These are phyloP conservation scores for Aspergillus phoenicis DNA, from an alignment of 2,329 filamentous ascomycete genomes.

Conservation along the genomic window DNA sequence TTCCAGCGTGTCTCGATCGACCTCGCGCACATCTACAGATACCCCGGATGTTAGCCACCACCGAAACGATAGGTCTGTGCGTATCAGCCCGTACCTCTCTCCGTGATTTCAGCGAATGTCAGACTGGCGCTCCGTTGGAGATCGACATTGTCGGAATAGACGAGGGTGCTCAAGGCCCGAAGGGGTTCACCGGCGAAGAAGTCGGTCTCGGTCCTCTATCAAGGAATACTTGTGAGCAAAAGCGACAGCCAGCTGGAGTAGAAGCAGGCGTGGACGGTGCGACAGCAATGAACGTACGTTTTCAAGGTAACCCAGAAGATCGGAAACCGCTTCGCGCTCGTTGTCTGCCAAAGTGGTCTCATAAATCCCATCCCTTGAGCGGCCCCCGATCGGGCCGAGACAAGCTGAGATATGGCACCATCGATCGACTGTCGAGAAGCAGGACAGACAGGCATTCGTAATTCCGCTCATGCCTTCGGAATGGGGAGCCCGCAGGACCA, in stretches of 20 bases:
- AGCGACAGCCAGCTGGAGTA: background rate
- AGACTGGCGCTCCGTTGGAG: slow-evolving; percentile 95
- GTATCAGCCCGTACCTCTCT: slow-evolving; percentile 68
- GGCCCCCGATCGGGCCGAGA: slow-evolving; percentile 57
- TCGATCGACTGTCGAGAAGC: slow-evolving; percentile 44
- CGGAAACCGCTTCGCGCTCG: slow-evolving; percentile 94
- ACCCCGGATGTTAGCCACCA: slow-evolving; percentile 4
- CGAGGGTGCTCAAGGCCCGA: slow-evolving; percentile 88
- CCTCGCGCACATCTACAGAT: slow-evolving; percentile 83
- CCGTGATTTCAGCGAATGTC: slow-evolving; percentile 98
- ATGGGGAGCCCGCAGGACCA: slow-evolving; percentile 34
- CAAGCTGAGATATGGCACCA: slow-evolving; percentile 49
- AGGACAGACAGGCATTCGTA: slow-evolving; percentile 44
- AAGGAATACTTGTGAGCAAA: slow-evolving; percentile 22
- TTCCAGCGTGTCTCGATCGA: slow-evolving; percentile 91
- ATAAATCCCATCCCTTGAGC: slow-evolving; percentile 78
- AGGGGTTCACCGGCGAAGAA: slow-evolving; percentile 97
- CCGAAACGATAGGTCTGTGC: background rate
- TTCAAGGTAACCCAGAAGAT: slow-evolving; percentile 92
- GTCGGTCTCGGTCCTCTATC: slow-evolving; percentile 89
- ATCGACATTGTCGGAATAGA: slow-evolving; percentile 98
- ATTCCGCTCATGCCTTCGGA: slow-evolving; percentile 41
- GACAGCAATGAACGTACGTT: slow-evolving; percentile 65
- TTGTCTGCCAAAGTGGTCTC: slow-evolving; percentile 90
- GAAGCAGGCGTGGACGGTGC: background rate